Evolutionary conservation across 768 basidiomycete species (phyloP).

Genomic region (Auricularia heimuer): DNA sequence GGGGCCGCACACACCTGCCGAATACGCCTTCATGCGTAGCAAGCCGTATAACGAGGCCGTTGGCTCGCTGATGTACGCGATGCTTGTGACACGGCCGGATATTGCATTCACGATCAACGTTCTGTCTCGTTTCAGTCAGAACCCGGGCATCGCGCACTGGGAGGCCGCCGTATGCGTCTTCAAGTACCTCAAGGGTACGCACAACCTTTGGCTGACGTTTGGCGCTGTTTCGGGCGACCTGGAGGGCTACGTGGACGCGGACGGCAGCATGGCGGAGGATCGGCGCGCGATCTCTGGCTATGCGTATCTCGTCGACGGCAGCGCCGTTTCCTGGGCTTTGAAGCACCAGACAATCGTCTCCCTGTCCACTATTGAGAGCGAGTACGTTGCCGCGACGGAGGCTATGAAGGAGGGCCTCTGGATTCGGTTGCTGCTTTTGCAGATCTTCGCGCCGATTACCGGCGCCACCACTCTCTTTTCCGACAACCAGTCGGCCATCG

Average conservation of each 20-base stretch:
- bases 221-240: constrained; percentile 10
- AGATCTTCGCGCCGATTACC: constrained; percentile 9
- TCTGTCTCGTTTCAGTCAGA: constrained; percentile 17
- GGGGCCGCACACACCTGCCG: neutral
- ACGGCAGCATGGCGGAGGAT: constrained; percentile 16
- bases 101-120: constrained; percentile 19
- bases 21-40: neutral
- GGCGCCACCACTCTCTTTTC: constrained; percentile 9
- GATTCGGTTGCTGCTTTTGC: constrained; percentile 16
- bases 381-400: constrained; percentile 33
- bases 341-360: constrained; percentile 27
- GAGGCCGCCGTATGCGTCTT: constrained; percentile 10
- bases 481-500: constrained; percentile 20
- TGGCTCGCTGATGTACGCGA: constrained; percentile 22
- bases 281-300: constrained; percentile 28
- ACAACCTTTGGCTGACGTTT: constrained; percentile 9
- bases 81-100: constrained; percentile 20
- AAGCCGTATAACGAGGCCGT: constrained; percentile 18
- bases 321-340: constrained; percentile 24
- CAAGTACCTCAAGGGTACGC: constrained; percentile 21
- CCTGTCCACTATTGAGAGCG: constrained; percentile 32
- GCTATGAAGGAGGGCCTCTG: constrained; percentile 25
- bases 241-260: constrained; percentile 17
- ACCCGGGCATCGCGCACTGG: constrained; percentile 12
- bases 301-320: constrained; percentile 22